phyloP scores from a whole-genome alignment of 2,329 filamentous ascomycete species.

The Ascochyta lentis region DNA sequence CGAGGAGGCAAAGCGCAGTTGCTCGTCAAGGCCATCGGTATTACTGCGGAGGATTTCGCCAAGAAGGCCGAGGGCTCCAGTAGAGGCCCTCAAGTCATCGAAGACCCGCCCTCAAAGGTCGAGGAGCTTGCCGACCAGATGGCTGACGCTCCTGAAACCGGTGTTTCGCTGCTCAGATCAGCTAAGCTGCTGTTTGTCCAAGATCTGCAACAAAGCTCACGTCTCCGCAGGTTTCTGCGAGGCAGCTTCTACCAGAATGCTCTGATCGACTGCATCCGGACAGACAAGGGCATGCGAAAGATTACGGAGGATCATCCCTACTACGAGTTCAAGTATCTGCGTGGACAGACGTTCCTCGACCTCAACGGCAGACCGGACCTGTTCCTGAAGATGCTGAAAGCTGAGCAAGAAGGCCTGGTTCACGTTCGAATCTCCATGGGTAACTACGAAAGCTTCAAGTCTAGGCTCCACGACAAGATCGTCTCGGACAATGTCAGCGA shows the following conservation, averaged over 20 bases:
- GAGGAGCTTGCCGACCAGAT: constrained; percentile 86
- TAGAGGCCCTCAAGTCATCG: constrained; percentile 68
- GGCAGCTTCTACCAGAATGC: constrained; percentile 83
- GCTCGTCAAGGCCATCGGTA: constrained; percentile 87
- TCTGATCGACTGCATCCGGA: constrained; percentile 84
- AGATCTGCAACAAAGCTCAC: constrained; percentile 85
- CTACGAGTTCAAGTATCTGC: constrained; percentile 96
- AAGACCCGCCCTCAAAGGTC: constrained; percentile 80
- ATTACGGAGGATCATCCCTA: constrained; percentile 96
- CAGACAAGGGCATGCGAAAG: constrained; percentile 89
- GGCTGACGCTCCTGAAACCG: constrained; percentile 59
- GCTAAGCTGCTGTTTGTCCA: constrained; percentile 90
- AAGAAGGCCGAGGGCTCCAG: constrained; percentile 82
- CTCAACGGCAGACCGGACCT: constrained; percentile 84
- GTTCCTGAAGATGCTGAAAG: constrained; percentile 96
- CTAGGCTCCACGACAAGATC: constrained; percentile 80
- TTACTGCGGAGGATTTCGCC: constrained; percentile 86
- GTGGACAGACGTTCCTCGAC: constrained; percentile 83
- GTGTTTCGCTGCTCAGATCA: constrained; percentile 75
- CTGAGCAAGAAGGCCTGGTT: constrained; percentile 90
- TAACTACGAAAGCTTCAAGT: constrained; percentile 76
- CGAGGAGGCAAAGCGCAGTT: constrained; percentile 80
- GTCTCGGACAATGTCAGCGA: constrained; percentile 96
- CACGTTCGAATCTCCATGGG: constrained; percentile 83
- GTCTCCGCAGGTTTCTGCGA: constrained; percentile 86